Base-by-base conservation (phyloP, 2,329 filamentous ascomycete species). In the Arthrobotrys conoides region DNA sequence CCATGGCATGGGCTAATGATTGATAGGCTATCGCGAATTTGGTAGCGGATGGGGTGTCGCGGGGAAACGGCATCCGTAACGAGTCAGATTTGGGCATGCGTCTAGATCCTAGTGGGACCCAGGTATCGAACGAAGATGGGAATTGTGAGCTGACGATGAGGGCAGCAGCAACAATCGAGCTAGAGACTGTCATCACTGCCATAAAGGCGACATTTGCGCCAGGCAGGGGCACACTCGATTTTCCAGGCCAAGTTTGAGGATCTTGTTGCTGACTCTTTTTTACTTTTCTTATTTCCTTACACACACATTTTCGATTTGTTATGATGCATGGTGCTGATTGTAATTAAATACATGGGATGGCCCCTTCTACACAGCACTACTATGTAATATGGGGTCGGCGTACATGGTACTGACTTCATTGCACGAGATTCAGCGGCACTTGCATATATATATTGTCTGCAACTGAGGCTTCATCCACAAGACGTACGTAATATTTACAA, bases 1-100 rank as follows among this genome's bases (percentile, higher is more conserved):
- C n/a, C 2, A 14, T 3, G 49, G 33, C 9, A 24, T 12, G 14
- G 64, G 41, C 59, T 70, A 16, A 67, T 20, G 3, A 65, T 20
- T 38, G 41, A 36, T 72, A 78, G 75, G 75, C 75, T 33, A 78
- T 78, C 20, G 75, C 75, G 18, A 53, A 18, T n/a, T 49, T 78
- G 22, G 55, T 78, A 41, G 75, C 68, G 46, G 68, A 51, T 65
- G 75, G 75, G 33, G 41, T 69, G 48, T 33, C 46, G 49, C 53
- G 57, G 24, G 48, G 65, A 46, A 53, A 20, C 16, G 27, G 61
- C 38, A 38, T 16, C 6, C 41, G 24, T 30, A 22, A 18, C 20
- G 55, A 33, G 18, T n/a, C 57, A 67, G 30, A 63, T 51, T 30
- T 67, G 41, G 27, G 27, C 18, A 14, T 22, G n/a, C 27, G 20